A percentile compares a stretch with the other conserved stretches of the same genome.
Evolutionary conservation across 148 eudicot species (phyloP).

Genomic region (Chenopodium formosanum): DNA sequence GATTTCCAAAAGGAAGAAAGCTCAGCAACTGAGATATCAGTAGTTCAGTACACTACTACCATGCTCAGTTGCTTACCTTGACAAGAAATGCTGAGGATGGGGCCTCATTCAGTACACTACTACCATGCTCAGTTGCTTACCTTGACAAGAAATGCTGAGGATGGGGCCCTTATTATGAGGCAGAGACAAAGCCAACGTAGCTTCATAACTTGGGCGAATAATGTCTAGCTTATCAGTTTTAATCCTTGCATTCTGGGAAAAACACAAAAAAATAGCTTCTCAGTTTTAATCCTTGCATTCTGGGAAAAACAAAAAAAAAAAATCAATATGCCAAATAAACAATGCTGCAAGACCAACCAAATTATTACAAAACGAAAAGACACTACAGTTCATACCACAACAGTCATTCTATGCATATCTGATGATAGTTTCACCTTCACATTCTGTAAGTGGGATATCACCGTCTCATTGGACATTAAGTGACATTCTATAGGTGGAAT

Average conservation of each 20-base stretch:
- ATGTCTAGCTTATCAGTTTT: slow-evolving; percentile 44
- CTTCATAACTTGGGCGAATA: slow-evolving; percentile 54
- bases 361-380: not conserved
- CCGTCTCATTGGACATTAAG: slow-evolving; percentile 23
- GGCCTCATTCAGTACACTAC: not conserved
- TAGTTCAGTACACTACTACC: not conserved
- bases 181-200: slow-evolving; percentile 38
- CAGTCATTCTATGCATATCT: slow-evolving; percentile 29
- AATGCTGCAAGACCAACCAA: not conserved
- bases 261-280: slow-evolving; percentile 19
- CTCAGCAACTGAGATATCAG: not conserved
- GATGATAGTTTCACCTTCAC: slow-evolving; percentile 30
- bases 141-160: slow-evolving; percentile 49
- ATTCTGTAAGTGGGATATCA: slow-evolving; percentile 18
- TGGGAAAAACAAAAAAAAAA: slow-evolving; percentile 18
- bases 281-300: slow-evolving; percentile 40
- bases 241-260: slow-evolving; percentile 40
- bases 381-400: slow-evolving; percentile 40
- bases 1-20: not conserved
- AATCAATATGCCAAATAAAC: not conserved
- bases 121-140: slow-evolving; percentile 22
- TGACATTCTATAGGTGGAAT: slow-evolving; percentile 37
- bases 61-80: slow-evolving; percentile 32
- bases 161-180: slow-evolving; percentile 26
- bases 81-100: slow-evolving; percentile 44